Percentiles rank a stretch among this genome's conserved stretches.
phyloP scores from a whole-genome alignment of 345 rosid genomes.

The Clausena lansium region DNA sequence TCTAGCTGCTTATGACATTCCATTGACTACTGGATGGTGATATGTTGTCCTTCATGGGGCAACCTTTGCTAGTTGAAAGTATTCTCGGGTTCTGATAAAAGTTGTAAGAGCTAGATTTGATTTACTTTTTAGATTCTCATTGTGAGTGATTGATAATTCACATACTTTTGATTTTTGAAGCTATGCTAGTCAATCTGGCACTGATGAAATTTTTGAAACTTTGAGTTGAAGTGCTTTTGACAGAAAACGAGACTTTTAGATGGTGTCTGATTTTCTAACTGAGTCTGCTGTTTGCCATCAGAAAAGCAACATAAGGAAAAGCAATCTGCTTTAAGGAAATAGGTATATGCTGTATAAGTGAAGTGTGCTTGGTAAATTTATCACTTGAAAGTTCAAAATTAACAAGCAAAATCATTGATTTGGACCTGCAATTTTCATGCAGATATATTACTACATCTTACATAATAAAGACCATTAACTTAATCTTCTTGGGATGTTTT shows the following conservation, averaged over 20 bases:
- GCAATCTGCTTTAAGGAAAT: neutral
- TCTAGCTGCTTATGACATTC: conserved; percentile 5
- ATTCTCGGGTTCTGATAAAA: conserved; percentile 20
- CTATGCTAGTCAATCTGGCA: conserved; percentile 8
- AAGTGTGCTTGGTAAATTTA: neutral
- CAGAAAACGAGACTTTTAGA: neutral
- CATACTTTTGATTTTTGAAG: conserved; percentile 3
- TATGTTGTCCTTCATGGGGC: conserved; percentile 13
- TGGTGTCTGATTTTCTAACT: conserved; percentile 19
- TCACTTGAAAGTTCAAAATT: neutral
- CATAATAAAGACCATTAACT: neutral
- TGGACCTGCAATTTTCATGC: conserved; percentile 3
- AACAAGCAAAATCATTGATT: neutral
- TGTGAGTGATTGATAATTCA: conserved; percentile 1
- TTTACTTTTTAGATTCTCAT: conserved; percentile 24
- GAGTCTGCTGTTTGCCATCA: conserved; percentile 6
- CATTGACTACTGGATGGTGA: conserved; percentile 21
- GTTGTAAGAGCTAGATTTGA: conserved; percentile 5
- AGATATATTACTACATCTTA: neutral
- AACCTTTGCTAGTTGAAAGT: conserved; percentile 21
- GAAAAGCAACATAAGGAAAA: conserved; percentile 9
- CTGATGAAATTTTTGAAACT: conserved; percentile 11
- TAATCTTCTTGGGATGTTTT: conserved; percentile 8
- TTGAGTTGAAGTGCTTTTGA: conserved; percentile 6
- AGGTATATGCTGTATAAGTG: conserved; percentile 6